Conservation (phyloP, 2,329 filamentous ascomycete genomes). For the Cladosporium oxysporum region DNA sequence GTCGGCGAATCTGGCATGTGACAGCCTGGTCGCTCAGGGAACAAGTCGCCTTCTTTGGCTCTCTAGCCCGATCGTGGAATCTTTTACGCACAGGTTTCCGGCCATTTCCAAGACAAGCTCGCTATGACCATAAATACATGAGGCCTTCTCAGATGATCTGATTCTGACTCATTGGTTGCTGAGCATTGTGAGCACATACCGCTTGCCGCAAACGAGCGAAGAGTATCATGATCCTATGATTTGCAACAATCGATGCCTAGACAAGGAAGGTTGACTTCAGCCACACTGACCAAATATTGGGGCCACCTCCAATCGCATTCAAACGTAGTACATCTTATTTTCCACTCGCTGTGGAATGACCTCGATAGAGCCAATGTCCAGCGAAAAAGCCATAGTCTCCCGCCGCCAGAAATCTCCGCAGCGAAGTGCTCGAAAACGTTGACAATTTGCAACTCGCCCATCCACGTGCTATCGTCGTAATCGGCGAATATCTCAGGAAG, state of each 20-base stretch:
- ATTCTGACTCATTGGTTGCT: conserved; percentile 42
- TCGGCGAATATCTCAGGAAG: no score
- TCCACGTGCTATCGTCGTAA: no score
- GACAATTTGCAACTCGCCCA: not conserved
- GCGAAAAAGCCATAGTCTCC: conserved; percentile 73
- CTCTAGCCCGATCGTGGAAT: conserved; percentile 59
- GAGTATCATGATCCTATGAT: no score
- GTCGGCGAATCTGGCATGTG: conserved; percentile 58
- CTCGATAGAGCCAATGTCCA: conserved; percentile 69
- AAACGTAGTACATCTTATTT: conserved; percentile 44
- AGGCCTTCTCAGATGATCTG: conserved; percentile 46
- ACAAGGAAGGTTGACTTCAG: no score
- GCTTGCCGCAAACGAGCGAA: no score
- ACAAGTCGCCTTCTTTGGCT: conserved; percentile 67
- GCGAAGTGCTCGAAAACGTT: no score
- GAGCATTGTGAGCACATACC: no score
- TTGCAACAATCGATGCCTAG: no score
- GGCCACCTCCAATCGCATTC: no score
- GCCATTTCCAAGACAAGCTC: conserved; percentile 65
- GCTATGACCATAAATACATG: conserved; percentile 29
- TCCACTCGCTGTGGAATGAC: conserved; percentile 66
- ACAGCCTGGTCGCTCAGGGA: conserved; percentile 62
- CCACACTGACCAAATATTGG: no score
- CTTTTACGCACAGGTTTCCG: conserved; percentile 67
- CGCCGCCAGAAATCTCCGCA: no score